Evolutionary conservation across 805 yeast genomes (phyloP), one percentile per base, ranked within the genome.

Genomic region (Saccharomycopsis guyanensis): DNA sequence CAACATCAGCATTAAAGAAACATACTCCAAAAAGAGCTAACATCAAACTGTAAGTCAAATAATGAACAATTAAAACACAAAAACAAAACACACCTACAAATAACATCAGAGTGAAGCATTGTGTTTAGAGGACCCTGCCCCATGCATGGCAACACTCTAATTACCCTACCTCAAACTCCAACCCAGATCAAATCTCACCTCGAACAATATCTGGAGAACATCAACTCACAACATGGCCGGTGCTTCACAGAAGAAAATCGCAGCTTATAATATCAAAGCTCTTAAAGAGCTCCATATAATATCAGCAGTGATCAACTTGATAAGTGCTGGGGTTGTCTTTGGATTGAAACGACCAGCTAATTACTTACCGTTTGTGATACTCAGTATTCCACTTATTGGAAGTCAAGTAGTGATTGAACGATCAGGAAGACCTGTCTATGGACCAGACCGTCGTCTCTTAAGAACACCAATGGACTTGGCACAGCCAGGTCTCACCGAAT

Each of bases 401-500:
- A 65, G 71, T 34, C 68, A 82, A 57, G 76, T 71, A 56, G 60
- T 69, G 10, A 59, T 84, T 20, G 89, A 83, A 53, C 66, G 63
- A 39, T 65, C 70, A 39, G 87, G 86, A 3, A 63, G 87, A 45
- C 89, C 91, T 1, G 61, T 51, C 27, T 80, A 66, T 56, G 48
- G 38, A 3, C 15, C 67, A 13, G 57, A 55, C 1, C 72, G 72
- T 38, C 68, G 69, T 43, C 64, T 82, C 40, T 57, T 72, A 2
- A 63, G 61, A 10, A 60, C 83, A 1, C 91, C 89, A 2, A 74
- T 71, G 25, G 85, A 84, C 55, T 69, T 83, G 49, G 62, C 62
- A 46, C 84, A 76, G 50, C 57, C 62, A 3, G 93, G 93, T 0
- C 66, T 84, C 35, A 80, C 80, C 33, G 91, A 84, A 61, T 82